Evolutionary conservation across 805 yeast genomes (phyloP).

Genomic region (Clavispora carvajalis): DNA sequence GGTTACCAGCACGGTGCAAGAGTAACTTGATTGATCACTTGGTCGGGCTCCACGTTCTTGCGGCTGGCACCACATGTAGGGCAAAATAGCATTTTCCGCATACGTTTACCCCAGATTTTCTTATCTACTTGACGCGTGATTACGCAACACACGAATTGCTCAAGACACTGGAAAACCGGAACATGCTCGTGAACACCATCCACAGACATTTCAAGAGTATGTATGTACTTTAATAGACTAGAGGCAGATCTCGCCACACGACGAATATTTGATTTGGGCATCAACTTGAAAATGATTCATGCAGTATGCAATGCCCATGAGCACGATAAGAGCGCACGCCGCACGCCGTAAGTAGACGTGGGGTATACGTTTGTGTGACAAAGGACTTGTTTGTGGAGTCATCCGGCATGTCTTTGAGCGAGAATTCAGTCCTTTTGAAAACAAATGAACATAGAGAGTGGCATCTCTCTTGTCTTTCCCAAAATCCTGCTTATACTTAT

Average conservation of each 20-base stretch:
- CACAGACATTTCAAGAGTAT: too few relatives aligned
- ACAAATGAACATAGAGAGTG: not conserved
- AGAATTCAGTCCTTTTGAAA: too few relatives aligned
- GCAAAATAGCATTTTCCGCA: not conserved
- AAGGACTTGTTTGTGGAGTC: not conserved
- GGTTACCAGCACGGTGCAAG: constrained; percentile 28
- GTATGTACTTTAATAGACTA: too few relatives aligned
- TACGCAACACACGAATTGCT: too few relatives aligned
- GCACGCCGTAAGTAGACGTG: not conserved
- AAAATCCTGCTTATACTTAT: not conserved
- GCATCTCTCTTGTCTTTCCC: not conserved
- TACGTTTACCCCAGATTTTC: not conserved
- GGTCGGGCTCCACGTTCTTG: too few relatives aligned
- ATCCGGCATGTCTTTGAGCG: not conserved
- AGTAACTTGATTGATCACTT: too few relatives aligned
- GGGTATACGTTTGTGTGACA: constrained; percentile 1
- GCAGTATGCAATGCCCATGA: not conserved
- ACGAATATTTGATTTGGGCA: too few relatives aligned
- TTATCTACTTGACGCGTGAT: not conserved
- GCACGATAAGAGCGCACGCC: not conserved
- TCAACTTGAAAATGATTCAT: not conserved
- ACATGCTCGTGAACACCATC: too few relatives aligned
- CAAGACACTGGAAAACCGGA: too few relatives aligned
- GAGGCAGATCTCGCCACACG: too few relatives aligned
- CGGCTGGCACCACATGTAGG: not conserved